These are phyloP conservation scores for Erodium chrysanthum DNA, from an alignment of 441 rosid genomes.

Conservation along the genomic window DNA sequence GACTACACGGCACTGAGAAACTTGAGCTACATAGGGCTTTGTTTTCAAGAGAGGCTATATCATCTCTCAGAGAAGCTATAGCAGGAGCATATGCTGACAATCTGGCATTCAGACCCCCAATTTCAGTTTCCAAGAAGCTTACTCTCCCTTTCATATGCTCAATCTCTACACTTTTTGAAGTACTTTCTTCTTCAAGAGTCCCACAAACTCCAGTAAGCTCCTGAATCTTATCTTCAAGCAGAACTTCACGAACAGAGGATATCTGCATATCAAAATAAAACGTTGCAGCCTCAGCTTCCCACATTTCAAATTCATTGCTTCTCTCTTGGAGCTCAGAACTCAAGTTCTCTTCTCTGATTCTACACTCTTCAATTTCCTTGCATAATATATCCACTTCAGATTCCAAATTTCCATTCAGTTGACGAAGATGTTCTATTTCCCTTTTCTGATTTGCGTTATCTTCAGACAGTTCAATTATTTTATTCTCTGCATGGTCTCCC, in stretches of 20 bases:
- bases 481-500: constrained; percentile 33
- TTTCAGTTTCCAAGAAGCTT: constrained; percentile 41
- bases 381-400: constrained; percentile 34
- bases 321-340: constrained; percentile 52
- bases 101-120: constrained; percentile 39
- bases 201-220: constrained; percentile 45
- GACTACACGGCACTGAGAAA: not conserved
- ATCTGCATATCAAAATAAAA: constrained; percentile 59
- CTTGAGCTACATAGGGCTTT: constrained; percentile 29
- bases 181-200: constrained; percentile 36
- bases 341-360: constrained; percentile 40
- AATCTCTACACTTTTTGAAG: constrained; percentile 28
- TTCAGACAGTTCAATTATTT: constrained; percentile 33
- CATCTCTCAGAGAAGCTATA: constrained; percentile 35
- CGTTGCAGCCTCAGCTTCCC: constrained; percentile 63
- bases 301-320: constrained; percentile 46
- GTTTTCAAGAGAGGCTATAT: constrained; percentile 37
- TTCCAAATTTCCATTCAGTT: constrained; percentile 44
- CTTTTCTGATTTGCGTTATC: constrained; percentile 32
- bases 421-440: constrained; percentile 44
- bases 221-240: constrained; percentile 49
- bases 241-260: constrained; percentile 45
- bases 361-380: constrained; percentile 44
- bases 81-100: constrained; percentile 46
- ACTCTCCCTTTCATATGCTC: constrained; percentile 43